Evolutionary conservation across 345 rosid genomes (phyloP), one percentile per base, ranked within the genome.

Genomic region (Salix viminalis): DNA sequence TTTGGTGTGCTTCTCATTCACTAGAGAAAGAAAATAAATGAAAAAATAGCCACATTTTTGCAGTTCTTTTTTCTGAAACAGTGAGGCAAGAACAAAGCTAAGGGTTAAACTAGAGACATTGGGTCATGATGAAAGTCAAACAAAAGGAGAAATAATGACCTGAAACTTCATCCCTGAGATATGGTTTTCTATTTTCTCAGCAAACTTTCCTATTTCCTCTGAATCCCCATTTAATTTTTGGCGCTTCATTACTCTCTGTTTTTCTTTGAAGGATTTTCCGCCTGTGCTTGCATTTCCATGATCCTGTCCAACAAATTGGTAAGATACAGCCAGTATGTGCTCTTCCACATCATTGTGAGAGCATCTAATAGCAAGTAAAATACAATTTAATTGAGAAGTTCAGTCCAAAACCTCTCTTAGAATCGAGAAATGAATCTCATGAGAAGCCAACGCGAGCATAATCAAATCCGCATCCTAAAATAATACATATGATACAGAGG

Each of bases 381-480:
- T 41, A 41, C 44, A 41, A 10, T 34, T 34, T 3, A 50, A 67
- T 14, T 10, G 50, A 65, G 30, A 41, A 41, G 26, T 30, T 46
- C 48, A 21, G 24, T 32, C 46, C 67, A 69, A 70, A 52, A 79
- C 86, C 86, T 83, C 86, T 83, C 86, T 77, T 44, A 80, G 70
- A 50, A 83, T 78, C 32, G 84, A 30, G 75, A 83, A 77, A 75
- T 83, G 84, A 23, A 83, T 50, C 62, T 80, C 84, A 71, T 83
- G 86, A 9, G 84, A 48, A 46, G 84, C 72, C 82, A 83, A 72
- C 7, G 79, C 81, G 50, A 77, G 81, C 86, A 83, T 67, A 62
- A 80, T 80, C 46, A 83, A 79, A 80, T 83, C 86, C 4, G 86
- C 80, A 75, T 83, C 86, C 86, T 83, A 77, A 32, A 69, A 71